Evolutionary conservation across 495 filamentous ascomycete species (phyloP), one percentile per base, ranked within the genome.

Genomic region (Penicillium lagena): DNA sequence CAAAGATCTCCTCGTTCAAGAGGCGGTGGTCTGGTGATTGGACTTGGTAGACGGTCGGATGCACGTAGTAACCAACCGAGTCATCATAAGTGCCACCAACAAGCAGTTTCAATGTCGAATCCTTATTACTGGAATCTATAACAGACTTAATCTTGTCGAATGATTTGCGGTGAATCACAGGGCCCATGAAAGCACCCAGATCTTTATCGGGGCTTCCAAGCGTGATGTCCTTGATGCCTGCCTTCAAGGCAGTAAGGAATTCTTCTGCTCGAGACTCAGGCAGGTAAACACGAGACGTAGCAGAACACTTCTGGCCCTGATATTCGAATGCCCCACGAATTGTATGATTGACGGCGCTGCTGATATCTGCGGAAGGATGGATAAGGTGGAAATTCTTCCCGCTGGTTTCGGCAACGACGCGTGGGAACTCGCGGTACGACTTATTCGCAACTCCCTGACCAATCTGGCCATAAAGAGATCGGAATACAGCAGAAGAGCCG

Each of bases 321-420:
- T 87, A 95, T 66, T 95, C 89, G 56, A 94, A 95, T 7, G 89
- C 83, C 34, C 87, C 89, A 34, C 89, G 84, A 28, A 95, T 79
- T 9, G 88, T 94, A 50, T 93, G 83, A 36, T 84, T 70, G 9
- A 80, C 85, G 27, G 89, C 88, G 52, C 89, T 91, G 30, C 76
- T 63, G 37, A 89, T 54, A 50, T 93, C 85, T 31, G 89, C 88
- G 4, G 78, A 82, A 7, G 70, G 47, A 58, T 94, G 87, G 36
- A 95, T 62, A 33, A 95, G 70, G 67, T 91, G 89, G 73, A 90
- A 95, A 67, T 95, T 95, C 79, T 95, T 95, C 48, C 89, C 89
- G 45, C 87, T 86, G 2, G 89, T 93, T 72, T 94, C 88, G 43
- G 82, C 88, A 12, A 91, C 86, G 29, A 93, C 80, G 47, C 88